Conservation (phyloP, 257 asterid genomes). For the Solanum sejunctum region DNA sequence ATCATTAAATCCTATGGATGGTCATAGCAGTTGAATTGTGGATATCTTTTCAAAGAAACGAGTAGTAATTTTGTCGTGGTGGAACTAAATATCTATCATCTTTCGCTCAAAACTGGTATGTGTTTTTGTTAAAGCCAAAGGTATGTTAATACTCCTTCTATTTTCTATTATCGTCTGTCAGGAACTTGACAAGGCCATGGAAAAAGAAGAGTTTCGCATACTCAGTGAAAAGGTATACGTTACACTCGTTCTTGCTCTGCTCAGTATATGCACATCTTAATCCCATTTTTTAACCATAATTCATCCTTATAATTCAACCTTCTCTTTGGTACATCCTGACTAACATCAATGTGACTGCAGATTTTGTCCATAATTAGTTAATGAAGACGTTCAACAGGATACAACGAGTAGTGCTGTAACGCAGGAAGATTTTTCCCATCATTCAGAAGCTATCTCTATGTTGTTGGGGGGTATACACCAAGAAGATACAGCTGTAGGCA, state of each 20-base stretch:
- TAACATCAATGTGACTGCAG: background rate
- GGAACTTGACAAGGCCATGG: conserved; percentile 6
- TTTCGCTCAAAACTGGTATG: background rate
- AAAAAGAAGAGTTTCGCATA: conserved; percentile 1
- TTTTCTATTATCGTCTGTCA: background rate
- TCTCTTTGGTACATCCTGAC: background rate
- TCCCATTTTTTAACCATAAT: background rate
- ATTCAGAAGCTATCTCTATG: background rate
- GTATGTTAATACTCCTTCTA: background rate
- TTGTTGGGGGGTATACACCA: background rate
- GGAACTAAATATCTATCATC: background rate
- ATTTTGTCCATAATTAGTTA: background rate
- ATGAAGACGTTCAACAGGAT: background rate
- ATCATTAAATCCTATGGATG: background rate
- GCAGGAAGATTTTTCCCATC: background rate
- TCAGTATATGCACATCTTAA: background rate
- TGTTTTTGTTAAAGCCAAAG: background rate
- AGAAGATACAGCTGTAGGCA: background rate
- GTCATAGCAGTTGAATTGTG: background rate
- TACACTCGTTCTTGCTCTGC: background rate
- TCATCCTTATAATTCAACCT: background rate
- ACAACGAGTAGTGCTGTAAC: background rate
- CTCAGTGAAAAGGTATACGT: background rate
- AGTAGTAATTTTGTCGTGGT: background rate
- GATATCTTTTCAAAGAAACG: background rate